Evolutionary conservation across 2,329 filamentous ascomycete genomes (phyloP).

Genomic region (Dryadomyces sulphureus): DNA sequence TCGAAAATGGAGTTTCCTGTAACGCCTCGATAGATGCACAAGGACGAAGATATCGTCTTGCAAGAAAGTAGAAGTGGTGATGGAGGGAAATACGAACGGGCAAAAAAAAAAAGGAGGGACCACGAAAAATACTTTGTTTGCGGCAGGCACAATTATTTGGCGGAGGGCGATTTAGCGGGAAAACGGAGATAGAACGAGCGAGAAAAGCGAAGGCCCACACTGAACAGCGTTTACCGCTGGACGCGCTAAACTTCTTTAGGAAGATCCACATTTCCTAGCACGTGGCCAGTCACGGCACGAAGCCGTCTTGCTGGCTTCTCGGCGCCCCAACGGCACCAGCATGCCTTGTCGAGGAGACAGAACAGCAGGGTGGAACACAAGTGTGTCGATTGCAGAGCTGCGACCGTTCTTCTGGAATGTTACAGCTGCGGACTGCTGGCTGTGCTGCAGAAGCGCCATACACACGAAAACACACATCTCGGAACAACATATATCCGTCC

Average conservation of each 20-base stretch:
- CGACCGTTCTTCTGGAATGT: no score
- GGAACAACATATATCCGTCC: slow-evolving; percentile 2
- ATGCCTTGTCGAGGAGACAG: no score
- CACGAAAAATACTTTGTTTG: background rate
- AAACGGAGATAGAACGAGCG: slow-evolving; percentile 2
- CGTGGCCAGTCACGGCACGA: slow-evolving; percentile 12
- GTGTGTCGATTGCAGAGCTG: no score
- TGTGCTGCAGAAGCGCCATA: no score
- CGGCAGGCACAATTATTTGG: background rate
- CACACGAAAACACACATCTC: no score
- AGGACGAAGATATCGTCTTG: background rate
- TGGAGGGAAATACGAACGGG: background rate
- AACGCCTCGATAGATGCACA: background rate
- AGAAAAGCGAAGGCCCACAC: slow-evolving; percentile 2
- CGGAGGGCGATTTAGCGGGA: slow-evolving; percentile 1
- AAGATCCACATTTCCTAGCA: slow-evolving; percentile 3
- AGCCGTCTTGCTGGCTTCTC: background rate
- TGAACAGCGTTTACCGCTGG: background rate
- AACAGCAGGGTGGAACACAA: no score
- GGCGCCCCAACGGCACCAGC: no score
- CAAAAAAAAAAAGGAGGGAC: background rate
- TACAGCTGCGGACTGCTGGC: no score
- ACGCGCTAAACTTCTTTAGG: background rate
- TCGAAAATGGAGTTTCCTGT: background rate
- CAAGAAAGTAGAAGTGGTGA: background rate